These are phyloP conservation scores for Moniliophthora roreri DNA, from an alignment of 1,284 basidiomycete genomes.

Conservation along the genomic window DNA sequence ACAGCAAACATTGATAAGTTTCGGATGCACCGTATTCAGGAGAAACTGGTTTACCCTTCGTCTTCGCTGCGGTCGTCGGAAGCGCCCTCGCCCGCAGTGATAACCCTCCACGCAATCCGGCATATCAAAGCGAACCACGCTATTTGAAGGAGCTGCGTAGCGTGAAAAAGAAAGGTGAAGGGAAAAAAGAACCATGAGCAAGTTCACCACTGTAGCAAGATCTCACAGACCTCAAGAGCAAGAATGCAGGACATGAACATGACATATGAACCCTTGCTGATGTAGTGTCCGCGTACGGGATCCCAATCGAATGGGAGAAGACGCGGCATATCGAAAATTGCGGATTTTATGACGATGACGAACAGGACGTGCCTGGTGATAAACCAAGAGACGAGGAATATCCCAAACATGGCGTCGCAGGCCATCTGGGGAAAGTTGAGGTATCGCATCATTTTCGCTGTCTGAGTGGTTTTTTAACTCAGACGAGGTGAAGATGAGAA, in stretches of 20 bases:
- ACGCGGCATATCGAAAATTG: constrained; percentile 47
- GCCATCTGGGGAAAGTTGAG: constrained; percentile 58
- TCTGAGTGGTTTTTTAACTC: constrained; percentile 46
- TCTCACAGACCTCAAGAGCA: constrained; percentile 56
- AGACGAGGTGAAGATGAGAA: constrained; percentile 9
- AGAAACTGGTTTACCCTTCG: constrained; percentile 50
- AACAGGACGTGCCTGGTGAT: constrained; percentile 84
- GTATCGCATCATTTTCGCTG: constrained; percentile 95
- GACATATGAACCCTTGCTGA: constrained; percentile 44
- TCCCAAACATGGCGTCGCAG: constrained; percentile 78
- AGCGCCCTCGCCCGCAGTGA: constrained; percentile 73
- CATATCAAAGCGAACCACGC: constrained; percentile 89
- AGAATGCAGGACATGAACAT: constrained; percentile 60
- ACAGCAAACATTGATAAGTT: background rate
- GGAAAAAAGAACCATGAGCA: no score
- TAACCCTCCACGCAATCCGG: constrained; percentile 77
- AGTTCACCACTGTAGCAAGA: constrained; percentile 10
- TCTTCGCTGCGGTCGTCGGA: constrained; percentile 88
- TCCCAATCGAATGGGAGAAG: constrained; percentile 60
- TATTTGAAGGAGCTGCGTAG: constrained; percentile 63
- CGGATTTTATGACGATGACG: constrained; percentile 64
- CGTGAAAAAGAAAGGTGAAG: no score
- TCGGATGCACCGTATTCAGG: background rate
- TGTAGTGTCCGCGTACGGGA: constrained; percentile 57
- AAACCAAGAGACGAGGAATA: constrained; percentile 90